Evolutionary conservation across 495 filamentous ascomycete species (phyloP).

Genomic region (Lasiosphaeria ovina): DNA sequence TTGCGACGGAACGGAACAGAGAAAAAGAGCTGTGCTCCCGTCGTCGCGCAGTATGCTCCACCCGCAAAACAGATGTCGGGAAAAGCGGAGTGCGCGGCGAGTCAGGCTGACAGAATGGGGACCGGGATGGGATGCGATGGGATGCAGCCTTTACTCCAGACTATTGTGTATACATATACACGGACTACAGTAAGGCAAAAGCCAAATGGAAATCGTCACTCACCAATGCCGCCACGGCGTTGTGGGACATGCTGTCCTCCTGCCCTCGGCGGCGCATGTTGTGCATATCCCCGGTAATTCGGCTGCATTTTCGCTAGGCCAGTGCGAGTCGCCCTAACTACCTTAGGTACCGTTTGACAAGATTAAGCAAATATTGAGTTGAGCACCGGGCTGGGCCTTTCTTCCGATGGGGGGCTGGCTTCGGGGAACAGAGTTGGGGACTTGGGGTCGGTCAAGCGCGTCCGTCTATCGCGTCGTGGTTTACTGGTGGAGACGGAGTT

Average conservation of each 20-base stretch:
- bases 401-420: background rate
- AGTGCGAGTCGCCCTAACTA: slow-evolving; percentile 3
- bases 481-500: background rate
- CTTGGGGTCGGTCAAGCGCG: slow-evolving; percentile 16
- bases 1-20: background rate
- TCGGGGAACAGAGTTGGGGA: background rate
- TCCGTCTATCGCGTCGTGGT: slow-evolving; percentile 28
- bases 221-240: slow-evolving; percentile 50
- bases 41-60: background rate
- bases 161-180: too few species aligned
- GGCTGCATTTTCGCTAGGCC: slow-evolving; percentile 41
- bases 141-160: too few species aligned
- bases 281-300: slow-evolving; percentile 47
- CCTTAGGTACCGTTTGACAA: slow-evolving; percentile 10
- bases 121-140: background rate
- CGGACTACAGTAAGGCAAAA: too few species aligned
- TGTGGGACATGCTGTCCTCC: slow-evolving; percentile 38
- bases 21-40: background rate
- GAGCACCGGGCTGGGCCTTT: background rate
- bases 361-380: background rate
- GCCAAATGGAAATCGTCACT: slow-evolving; percentile 20
- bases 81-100: slow-evolving; percentile 11
- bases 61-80: background rate
- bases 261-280: slow-evolving; percentile 33
- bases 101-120: background rate